A percentile compares a stretch with the other conserved stretches of the same genome.
Evolutionary conservation across 176 grass and related monocot species (phyloP).

Genomic region (Poa annua): DNA sequence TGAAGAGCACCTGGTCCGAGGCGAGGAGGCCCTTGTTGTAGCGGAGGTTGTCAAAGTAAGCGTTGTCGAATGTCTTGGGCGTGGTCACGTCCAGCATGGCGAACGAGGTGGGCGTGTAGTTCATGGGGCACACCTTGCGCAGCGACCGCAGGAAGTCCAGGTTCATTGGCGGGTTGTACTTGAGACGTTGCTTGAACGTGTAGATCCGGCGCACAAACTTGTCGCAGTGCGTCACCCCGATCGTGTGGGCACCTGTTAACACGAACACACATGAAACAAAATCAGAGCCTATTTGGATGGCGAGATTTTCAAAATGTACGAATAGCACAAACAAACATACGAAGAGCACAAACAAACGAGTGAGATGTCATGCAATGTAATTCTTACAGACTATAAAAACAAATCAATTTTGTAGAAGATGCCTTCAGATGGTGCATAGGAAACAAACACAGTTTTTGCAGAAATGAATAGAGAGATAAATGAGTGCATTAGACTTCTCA

Average conservation of each 20-base stretch:
- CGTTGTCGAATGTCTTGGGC: constrained; percentile 73
- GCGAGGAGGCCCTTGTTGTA: constrained; percentile 75
- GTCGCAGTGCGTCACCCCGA: constrained; percentile 83
- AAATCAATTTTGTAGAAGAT: no score
- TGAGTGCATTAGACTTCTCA: no score
- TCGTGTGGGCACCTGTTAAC: constrained; percentile 66
- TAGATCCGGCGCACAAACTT: constrained; percentile 85
- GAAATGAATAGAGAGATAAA: no score
- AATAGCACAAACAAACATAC: no score
- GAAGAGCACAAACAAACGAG: no score
- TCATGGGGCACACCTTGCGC: constrained; percentile 61
- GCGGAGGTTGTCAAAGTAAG: constrained; percentile 80
- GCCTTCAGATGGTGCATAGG: no score
- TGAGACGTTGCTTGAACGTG: constrained; percentile 62
- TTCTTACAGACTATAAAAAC: no score
- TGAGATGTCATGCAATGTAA: no score
- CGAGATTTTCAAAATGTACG: no score
- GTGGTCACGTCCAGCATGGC: constrained; percentile 62
- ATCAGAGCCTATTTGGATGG: no score
- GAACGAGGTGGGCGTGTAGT: constrained; percentile 45
- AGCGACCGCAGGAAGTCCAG: constrained; percentile 66
- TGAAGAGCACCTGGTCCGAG: constrained; percentile 78
- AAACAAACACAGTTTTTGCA: no score
- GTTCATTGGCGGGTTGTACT: constrained; percentile 83
- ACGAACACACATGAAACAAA: neutral